Percentiles rank a stretch among this genome's conserved stretches.
These are phyloP conservation scores for Morella rubra DNA, from an alignment of 306 rosid genomes.

Conservation along the genomic window DNA sequence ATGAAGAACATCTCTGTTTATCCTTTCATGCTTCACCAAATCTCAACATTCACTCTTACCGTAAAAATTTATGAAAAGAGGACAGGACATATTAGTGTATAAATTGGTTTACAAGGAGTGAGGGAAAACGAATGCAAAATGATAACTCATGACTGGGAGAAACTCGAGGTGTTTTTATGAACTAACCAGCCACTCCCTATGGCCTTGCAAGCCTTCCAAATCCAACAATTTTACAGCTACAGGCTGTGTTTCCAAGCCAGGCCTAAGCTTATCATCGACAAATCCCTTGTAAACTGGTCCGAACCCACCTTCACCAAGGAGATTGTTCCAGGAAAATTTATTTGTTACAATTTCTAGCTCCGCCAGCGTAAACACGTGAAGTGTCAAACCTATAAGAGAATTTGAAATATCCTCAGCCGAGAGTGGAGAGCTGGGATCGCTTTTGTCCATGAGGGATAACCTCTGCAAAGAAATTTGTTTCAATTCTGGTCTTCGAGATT, in stretches of 20 bases:
- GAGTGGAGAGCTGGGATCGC: slow-evolving; percentile 48
- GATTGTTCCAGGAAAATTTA: slow-evolving; percentile 59
- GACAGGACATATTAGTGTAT: too few species aligned
- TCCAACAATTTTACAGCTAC: slow-evolving; percentile 90
- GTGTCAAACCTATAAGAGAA: slow-evolving; percentile 77
- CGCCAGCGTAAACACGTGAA: slow-evolving; percentile 59
- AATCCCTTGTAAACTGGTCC: slow-evolving; percentile 96
- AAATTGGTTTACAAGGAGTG: too few species aligned
- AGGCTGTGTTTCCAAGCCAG: slow-evolving; percentile 75
- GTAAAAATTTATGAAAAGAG: too few species aligned
- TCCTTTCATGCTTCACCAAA: too few species aligned
- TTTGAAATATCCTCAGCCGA: slow-evolving; percentile 75
- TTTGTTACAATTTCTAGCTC: slow-evolving; percentile 85
- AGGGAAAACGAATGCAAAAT: neutral
- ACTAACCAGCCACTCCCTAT: slow-evolving; percentile 95
- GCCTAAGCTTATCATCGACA: slow-evolving; percentile 80
- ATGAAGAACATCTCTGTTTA: too few species aligned
- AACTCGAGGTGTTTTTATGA: too few species aligned
- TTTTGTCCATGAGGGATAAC: slow-evolving; percentile 66
- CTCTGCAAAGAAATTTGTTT: slow-evolving; percentile 48
- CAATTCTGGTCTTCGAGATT: too few species aligned
- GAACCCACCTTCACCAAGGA: slow-evolving; percentile 93
- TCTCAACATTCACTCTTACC: too few species aligned
- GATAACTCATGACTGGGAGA: neutral
- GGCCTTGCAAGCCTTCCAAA: slow-evolving; percentile 89